Evolutionary conservation across 768 basidiomycete species (phyloP), one percentile per base, ranked within the genome.

Genomic region (Megacollybia marginata): DNA sequence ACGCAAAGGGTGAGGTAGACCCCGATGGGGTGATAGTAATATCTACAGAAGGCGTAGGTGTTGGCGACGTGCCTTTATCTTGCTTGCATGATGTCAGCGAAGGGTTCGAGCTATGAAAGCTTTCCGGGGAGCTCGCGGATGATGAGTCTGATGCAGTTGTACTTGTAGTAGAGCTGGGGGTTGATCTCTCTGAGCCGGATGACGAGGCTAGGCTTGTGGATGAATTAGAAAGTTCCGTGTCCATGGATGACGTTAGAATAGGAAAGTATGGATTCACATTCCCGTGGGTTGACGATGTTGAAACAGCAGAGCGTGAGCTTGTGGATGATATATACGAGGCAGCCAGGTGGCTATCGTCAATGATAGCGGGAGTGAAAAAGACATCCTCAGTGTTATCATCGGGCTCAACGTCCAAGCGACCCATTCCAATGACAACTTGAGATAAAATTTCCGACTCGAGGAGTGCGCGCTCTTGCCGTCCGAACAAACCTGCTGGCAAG

Each of bases 341-440:
- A 40, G 18, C 13, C 15, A 15, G 18, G 3, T 40, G 15, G 13
- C 18, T 18, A 40, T 40, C 38, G 15, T 40, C 38, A 13, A 13
- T 18, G 18, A 18, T 18, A 13, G 38, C 38, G 13, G 38, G 38
- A 13, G 38, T 40, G 15, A 40, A 15, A 18, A 40, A 40, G 23
- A 28, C 23, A 40, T 40, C 38, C 2, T 40, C 38, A 35, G 20
- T 34, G n/a, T 31, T 62, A 58, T 53, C 65, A 28, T 28, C 23
- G 23, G 23, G 23, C 55, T 54, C 54, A 13, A 57, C 62, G 42
- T 83, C 83, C 28, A 97, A 72, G 18, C 82, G 73, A 9, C 90
- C 90, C 74, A 97, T 88, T 31, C 92, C 93, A 47, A 96, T 83
- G 49, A 95, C 83, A 54, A 97, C 83, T 33, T 91, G 89, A 48